phyloP scores from a whole-genome alignment of 345 rosid species.

The Pseudoturritis turrita region DNA sequence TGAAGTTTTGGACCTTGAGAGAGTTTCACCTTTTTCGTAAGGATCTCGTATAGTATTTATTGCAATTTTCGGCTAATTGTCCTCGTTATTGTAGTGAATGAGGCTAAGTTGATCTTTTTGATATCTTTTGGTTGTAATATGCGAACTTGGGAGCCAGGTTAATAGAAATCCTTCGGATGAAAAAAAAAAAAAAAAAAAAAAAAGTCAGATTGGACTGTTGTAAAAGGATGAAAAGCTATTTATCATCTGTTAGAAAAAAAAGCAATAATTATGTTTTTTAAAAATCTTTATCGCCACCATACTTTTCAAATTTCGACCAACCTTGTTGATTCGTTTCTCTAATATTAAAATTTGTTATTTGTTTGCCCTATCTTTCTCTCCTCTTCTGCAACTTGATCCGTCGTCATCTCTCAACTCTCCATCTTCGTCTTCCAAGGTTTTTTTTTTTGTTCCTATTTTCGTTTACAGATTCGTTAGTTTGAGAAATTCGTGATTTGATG shows the following conservation, averaged over 20 bases:
- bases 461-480: background rate
- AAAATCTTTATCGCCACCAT: background rate
- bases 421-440: conserved; percentile 12
- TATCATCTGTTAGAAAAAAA: background rate
- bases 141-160: no score
- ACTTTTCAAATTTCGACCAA: conserved; percentile 15
- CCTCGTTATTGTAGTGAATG: no score
- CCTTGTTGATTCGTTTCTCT: background rate
- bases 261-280: background rate
- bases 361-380: conserved; percentile 11
- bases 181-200: background rate
- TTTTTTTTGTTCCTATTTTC: background rate
- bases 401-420: conserved; percentile 19
- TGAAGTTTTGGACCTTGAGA: no score
- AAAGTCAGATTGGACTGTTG: no score
- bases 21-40: no score
- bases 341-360: background rate
- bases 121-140: no score
- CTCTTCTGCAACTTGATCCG: conserved; percentile 1
- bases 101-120: no score
- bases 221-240: background rate
- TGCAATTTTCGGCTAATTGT: no score
- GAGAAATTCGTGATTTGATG: background rate
- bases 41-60: no score
- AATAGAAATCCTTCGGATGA: no score